Evolutionary conservation across 805 yeast species (phyloP).

Genomic region (Saturnispora galanensis): DNA sequence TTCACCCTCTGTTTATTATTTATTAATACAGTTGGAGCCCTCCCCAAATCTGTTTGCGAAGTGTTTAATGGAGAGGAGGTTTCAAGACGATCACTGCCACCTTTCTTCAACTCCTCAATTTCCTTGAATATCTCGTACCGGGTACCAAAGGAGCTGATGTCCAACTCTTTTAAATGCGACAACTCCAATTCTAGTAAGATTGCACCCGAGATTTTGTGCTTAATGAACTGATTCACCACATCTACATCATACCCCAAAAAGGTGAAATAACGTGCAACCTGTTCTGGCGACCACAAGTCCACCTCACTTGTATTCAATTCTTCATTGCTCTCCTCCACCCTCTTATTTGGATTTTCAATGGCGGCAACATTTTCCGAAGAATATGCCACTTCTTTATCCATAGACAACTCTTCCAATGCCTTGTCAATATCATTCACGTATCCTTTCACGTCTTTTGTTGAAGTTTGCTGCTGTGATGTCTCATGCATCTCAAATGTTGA

Average conservation of each 20-base stretch:
- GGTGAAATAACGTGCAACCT: constrained; percentile 72
- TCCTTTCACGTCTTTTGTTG: constrained; percentile 15
- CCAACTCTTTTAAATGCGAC: constrained; percentile 81
- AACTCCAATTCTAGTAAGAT: constrained; percentile 80
- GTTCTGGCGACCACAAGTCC: constrained; percentile 70
- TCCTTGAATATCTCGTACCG: constrained; percentile 87
- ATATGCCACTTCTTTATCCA: constrained; percentile 3
- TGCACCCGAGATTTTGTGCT: constrained; percentile 82
- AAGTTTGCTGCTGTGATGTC: not conserved
- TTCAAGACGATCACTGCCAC: not conserved
- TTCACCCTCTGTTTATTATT: not conserved
- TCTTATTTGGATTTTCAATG: too few species aligned
- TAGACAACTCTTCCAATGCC: constrained; percentile 54
- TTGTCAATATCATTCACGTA: constrained; percentile 66
- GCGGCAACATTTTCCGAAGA: not conserved
- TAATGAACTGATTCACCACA: constrained; percentile 70
- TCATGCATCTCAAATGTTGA: not conserved
- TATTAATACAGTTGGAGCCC: not conserved
- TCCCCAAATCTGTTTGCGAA: not conserved
- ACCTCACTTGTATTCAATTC: constrained; percentile 40
- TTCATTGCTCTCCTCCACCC: not conserved
- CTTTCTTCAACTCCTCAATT: constrained; percentile 54
- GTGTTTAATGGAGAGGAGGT: too few species aligned
- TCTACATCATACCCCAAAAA: constrained; percentile 62
- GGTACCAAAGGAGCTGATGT: constrained; percentile 87